phyloP scores from a whole-genome alignment of 1,139 yeast species.

The Candida tetrigidarum region DNA sequence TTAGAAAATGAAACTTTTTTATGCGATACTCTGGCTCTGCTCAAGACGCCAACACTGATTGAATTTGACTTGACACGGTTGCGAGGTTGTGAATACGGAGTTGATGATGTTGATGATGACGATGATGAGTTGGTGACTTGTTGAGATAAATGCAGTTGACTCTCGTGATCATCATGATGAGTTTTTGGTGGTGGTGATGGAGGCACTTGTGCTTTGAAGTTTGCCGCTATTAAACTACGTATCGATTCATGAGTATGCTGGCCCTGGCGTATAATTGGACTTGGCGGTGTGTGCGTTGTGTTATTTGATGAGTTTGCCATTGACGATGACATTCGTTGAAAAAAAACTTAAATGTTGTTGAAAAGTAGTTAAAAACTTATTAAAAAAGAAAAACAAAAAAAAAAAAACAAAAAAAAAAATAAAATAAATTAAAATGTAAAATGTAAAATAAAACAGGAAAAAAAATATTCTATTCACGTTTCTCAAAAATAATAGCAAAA shows the following conservation, averaged over 20 bases:
- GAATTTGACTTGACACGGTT: conserved; percentile 17
- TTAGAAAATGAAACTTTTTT: conserved; percentile 20
- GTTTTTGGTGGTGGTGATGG: background rate
- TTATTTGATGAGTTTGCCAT: conserved; percentile 5
- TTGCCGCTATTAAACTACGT: conserved; percentile 17
- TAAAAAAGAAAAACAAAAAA: too few relatives aligned
- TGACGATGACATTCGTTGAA: background rate
- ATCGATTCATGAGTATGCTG: conserved; percentile 15
- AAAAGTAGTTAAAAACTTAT: too few relatives aligned
- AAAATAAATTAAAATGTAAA: too few relatives aligned
- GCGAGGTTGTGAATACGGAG: conserved; percentile 4
- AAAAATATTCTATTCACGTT: background rate
- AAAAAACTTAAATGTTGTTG: background rate
- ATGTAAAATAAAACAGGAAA: background rate
- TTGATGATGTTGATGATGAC: conserved; percentile 4
- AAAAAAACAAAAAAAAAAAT: too few relatives aligned
- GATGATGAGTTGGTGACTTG: conserved; percentile 2
- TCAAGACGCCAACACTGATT: conserved; percentile 19
- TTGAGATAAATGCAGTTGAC: conserved; percentile 2
- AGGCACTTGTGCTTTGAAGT: conserved; percentile 12
- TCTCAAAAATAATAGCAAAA: background rate
- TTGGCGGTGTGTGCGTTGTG: conserved; percentile 3
- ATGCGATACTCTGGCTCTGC: conserved; percentile 10
- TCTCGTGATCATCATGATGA: background rate
- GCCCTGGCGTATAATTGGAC: background rate